Conservation (phyloP, 164 flowering plant genomes). For the Magnolia kwangsiensis region DNA sequence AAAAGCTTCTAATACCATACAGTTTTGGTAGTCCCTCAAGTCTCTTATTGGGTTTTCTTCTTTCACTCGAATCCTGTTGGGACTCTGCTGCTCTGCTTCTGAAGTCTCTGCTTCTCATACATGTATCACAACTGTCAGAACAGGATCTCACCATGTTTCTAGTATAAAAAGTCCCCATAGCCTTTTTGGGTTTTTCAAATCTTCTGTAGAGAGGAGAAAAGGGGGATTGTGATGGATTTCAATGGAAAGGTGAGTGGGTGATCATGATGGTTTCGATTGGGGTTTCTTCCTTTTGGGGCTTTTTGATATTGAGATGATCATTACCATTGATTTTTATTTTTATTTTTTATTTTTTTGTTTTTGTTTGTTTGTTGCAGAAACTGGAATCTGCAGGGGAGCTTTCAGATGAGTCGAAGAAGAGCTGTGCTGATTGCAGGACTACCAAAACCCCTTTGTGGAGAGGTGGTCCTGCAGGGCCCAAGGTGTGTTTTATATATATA, state of each 20-base stretch:
- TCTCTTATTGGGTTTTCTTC: neutral
- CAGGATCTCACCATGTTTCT: neutral
- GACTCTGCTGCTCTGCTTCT: neutral
- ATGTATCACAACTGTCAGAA: neutral
- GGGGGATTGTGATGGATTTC: slow-evolving; percentile 22
- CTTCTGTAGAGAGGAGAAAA: neutral
- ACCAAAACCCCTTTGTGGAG: slow-evolving; percentile 76
- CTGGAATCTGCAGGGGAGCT: slow-evolving; percentile 9
- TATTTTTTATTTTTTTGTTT: too few relatives aligned
- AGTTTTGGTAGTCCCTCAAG: neutral
- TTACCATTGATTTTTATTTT: neutral
- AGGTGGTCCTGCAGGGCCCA: slow-evolving; percentile 80
- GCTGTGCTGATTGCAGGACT: slow-evolving; percentile 50
- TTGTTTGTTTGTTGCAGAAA: slow-evolving; percentile 17
- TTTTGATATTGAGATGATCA: neutral
- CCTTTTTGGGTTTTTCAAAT: slow-evolving; percentile 6
- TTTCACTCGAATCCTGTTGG: neutral
- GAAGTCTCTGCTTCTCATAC: neutral
- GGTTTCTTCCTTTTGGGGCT: neutral
- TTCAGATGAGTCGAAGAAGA: slow-evolving; percentile 18
- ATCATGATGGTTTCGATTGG: slow-evolving; percentile 4
- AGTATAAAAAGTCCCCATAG: neutral
- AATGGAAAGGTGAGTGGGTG: slow-evolving; percentile 27
- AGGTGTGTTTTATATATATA: slow-evolving; percentile 34
- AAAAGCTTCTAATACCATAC: neutral